Evolutionary conservation across 495 filamentous ascomycete genomes (phyloP), one percentile per base, ranked within the genome.

Genomic region (Sphaerosporella brunnea): DNA sequence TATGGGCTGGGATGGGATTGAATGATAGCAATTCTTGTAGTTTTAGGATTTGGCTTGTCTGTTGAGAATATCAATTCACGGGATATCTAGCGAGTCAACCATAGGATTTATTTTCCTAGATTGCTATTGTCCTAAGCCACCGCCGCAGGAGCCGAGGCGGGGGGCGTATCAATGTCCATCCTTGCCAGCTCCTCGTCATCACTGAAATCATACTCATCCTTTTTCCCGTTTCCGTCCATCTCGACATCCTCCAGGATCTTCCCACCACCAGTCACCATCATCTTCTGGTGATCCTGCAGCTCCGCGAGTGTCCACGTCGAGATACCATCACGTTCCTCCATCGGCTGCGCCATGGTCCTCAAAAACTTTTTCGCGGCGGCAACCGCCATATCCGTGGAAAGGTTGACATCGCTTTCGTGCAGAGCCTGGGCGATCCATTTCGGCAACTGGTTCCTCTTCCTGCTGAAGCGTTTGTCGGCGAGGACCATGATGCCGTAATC

Each of bases 401-500:
- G 69, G 51, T 88, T 88, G 2, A 78, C 75, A 52, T 94, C 84
- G 36, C 75, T 75, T 15, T 93, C 86, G 16, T 80, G 61, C 58
- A 99, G 67, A 0, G 81, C 85, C 58, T 90, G 81, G 54, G 79
- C 82, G 62, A 99, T 99, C 92, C 92, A 99, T 61, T 93, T 93
- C 1, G 92, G 92, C 41, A 99, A 69, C 64, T 99, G 92, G 10
- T 58, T 69, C 23, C 88, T 73, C 64, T 95, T 96, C 66, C 82
- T 81, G 61, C 79, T 73, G 66, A 95, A 99, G 4, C 92, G 73
- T 9, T 80, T 73, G 63, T 99, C 92, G 13, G 92, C 92, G 15
- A 99, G 66, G 10, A 99, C 86, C 90, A 99, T 99, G 63, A 96
- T 79, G 2, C 92, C 92, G 65, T 99, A 99, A 62, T 99, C 90